A percentile compares a stretch with the other conserved stretches of the same genome.
Evolutionary conservation across 805 yeast genomes (phyloP).

Genomic region (Candida cerambycidarum): DNA sequence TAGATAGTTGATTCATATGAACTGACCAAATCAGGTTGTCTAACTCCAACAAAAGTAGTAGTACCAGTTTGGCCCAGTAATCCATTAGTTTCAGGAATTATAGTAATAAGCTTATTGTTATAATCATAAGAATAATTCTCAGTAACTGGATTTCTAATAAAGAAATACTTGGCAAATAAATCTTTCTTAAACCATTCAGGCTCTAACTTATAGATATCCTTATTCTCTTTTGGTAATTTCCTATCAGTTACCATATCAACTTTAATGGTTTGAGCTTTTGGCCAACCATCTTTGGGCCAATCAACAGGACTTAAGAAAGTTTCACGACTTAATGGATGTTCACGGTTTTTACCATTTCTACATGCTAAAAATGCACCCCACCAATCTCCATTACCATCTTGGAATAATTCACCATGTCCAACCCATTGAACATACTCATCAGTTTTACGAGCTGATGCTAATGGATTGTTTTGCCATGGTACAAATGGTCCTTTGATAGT

Average conservation of each 20-base stretch:
- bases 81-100: not conserved
- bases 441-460: conserved; percentile 5
- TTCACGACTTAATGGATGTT: conserved; percentile 9
- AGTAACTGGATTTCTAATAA: conserved; percentile 4
- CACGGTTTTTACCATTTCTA: conserved; percentile 2
- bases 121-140: conserved; percentile 3
- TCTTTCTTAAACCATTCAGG: conserved; percentile 6
- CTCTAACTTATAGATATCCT: not conserved
- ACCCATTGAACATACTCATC: conserved; percentile 11
- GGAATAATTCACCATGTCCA: conserved; percentile 10
- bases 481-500: conserved; percentile 7
- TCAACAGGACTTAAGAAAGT: conserved; percentile 7
- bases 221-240: not conserved
- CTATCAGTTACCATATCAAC: conserved; percentile 5
- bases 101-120: conserved; percentile 1
- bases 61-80: conserved; percentile 2
- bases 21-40: conserved; percentile 7
- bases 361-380: conserved; percentile 8
- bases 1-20: not conserved
- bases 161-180: conserved; percentile 3
- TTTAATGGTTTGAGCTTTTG: conserved; percentile 8
- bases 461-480: conserved; percentile 7
- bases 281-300: conserved; percentile 9
- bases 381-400: conserved; percentile 8
- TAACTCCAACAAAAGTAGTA: conserved; percentile 6